A percentile compares a stretch with the other conserved stretches of the same genome.
Conservation (phyloP, 2,329 filamentous ascomycete species). For the Penicillium hesseltinei region DNA sequence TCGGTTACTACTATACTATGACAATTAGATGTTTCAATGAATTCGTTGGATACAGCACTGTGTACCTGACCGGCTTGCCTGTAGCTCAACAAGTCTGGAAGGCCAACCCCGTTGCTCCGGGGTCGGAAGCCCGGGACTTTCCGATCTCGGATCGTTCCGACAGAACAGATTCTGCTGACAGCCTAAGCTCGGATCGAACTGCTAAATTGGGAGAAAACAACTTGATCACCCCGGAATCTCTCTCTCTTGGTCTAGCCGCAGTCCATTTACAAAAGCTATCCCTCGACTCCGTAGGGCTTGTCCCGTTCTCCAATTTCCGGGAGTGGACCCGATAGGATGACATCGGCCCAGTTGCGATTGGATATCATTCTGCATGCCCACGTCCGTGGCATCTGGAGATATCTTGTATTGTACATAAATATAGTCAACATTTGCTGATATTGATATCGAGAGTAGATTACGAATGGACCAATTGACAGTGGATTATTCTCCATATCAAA, state of each 20-base stretch:
- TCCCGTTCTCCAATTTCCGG: background rate
- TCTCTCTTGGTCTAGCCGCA: background rate
- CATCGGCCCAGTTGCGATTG: background rate
- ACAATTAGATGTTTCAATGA: background rate
- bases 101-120: background rate
- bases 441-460: conserved; percentile 13
- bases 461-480: background rate
- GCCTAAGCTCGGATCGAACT: conserved; percentile 7
- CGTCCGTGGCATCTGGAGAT: background rate
- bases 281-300: background rate
- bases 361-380: background rate
- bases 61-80: background rate
- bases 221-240: background rate
- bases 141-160: background rate
- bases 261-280: conserved; percentile 18
- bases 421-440: conserved; percentile 5
- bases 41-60: background rate
- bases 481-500: conserved; percentile 2
- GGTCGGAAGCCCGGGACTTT: background rate
- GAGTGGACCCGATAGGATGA: background rate
- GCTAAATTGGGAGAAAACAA: conserved; percentile 7
- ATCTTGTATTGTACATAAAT: background rate
- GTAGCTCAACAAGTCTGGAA: background rate
- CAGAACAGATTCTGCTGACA: background rate
- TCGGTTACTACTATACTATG: background rate